Evolutionary conservation across 179 eudicot species (phyloP), one percentile per base, ranked within the genome.

Genomic region (Silene coronaria): DNA sequence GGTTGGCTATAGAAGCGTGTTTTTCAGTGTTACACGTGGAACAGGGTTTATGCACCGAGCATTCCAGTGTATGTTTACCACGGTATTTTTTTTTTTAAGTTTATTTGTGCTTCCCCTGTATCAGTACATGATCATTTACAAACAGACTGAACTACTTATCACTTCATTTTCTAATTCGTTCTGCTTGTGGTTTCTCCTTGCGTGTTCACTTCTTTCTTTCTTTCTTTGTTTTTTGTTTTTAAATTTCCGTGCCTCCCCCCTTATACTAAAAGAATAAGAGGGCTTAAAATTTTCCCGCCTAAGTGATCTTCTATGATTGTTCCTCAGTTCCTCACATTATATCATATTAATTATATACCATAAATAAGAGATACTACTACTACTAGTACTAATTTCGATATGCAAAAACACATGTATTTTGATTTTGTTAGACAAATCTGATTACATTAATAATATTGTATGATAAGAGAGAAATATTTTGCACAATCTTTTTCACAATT

Each of bases 11-110:
- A 86, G 99, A 86, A 95, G 96, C 77, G 99, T 95, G 74, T 95
- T 95, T 84, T 90, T 88, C 82, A 92, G 97, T 85, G 96, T 80
- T 75, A 95, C 99, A 45, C 96, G 97, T 5, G 99, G 99, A 68
- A 89, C 97, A 73, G 99, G 99, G 80, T 95, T 95, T 78, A 95
- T 95, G 99, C 99, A 95, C 78, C 91, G 99, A 24, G 99, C 99
- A 74, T 95, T 95, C 86, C 76, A 87, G 81, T 75, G 99, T 95
- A 95, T 72, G 89, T 65, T 79, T 12, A 6, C 73, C 19, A 58
- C 80, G 13, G 62, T 72, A 4, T 4, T 10, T 45, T 65, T 36
- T 34, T 26, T 19, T 36, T 34, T 26, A 16, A 53, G 0, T 14
- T 53, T 53, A 5, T 24, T 53, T 70, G 24, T 42, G 8, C 63